Evolutionary conservation across 139 green algal genomes (phyloP).

Genomic region (Tetradesmus obliquus): DNA sequence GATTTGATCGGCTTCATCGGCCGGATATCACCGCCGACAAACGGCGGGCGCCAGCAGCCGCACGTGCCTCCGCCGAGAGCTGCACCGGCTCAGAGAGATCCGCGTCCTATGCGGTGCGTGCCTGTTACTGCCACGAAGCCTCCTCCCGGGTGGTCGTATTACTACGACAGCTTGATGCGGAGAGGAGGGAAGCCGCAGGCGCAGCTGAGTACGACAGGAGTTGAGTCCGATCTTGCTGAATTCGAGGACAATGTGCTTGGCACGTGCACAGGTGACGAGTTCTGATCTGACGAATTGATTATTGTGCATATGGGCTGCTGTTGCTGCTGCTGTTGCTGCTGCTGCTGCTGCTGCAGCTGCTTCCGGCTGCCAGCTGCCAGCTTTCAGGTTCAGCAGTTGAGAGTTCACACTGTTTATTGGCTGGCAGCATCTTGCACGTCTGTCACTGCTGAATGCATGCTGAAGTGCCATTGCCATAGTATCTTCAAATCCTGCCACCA

Average conservation of each 20-base stretch:
- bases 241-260: background rate
- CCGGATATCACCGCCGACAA: background rate
- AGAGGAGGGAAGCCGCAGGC: background rate
- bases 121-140: background rate
- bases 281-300: background rate
- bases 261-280: background rate
- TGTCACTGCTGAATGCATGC: too few species aligned
- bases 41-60: too few species aligned
- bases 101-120: background rate
- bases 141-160: background rate
- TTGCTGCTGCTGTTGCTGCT: too few species aligned
- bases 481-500: too few species aligned
- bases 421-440: too few species aligned
- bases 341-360: too few species aligned
- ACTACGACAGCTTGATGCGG: background rate
- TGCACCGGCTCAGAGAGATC: background rate
- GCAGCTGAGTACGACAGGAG: background rate
- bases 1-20: background rate
- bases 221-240: background rate
- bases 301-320: too few species aligned
- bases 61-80: background rate
- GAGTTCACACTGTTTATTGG: too few species aligned
- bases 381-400: too few species aligned
- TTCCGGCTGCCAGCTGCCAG: too few species aligned
- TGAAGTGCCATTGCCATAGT: too few species aligned